Evolutionary conservation across 1,139 yeast genomes (phyloP).

Genomic region (Debaryomycetaceae sp.): DNA sequence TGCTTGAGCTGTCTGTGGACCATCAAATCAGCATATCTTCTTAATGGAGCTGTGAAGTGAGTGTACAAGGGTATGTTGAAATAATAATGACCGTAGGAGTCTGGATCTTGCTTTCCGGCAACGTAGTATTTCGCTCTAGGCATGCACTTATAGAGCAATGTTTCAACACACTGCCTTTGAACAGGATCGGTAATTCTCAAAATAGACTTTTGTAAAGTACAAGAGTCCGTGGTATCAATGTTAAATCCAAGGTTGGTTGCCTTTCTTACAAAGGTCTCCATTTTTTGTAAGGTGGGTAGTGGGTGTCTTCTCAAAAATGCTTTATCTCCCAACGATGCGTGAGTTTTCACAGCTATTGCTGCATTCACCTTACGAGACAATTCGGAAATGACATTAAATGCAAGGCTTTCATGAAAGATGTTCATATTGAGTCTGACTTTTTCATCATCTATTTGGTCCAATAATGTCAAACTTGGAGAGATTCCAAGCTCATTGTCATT

Average conservation of each 20-base stretch:
- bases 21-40: constrained; percentile 87
- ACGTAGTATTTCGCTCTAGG: constrained; percentile 81
- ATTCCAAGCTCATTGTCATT: constrained; percentile 47
- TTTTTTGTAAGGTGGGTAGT: constrained; percentile 76
- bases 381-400: constrained; percentile 66
- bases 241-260: constrained; percentile 63
- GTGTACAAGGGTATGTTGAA: constrained; percentile 83
- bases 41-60: constrained; percentile 89
- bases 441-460: constrained; percentile 86
- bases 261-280: constrained; percentile 75
- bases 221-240: constrained; percentile 73
- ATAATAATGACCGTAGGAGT: constrained; percentile 73
- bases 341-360: constrained; percentile 80
- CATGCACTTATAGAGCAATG: constrained; percentile 77
- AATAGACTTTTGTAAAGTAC: constrained; percentile 71
- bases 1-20: constrained; percentile 89
- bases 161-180: constrained; percentile 73
- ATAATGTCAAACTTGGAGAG: constrained; percentile 59
- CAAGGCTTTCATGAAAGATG: constrained; percentile 61
- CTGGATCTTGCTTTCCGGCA: constrained; percentile 86
- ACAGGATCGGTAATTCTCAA: constrained; percentile 60
- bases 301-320: constrained; percentile 88
- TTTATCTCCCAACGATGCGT: constrained; percentile 71
- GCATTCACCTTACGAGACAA: constrained; percentile 77
- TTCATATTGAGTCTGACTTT: constrained; percentile 68